Base-by-base conservation (phyloP, 1,284 basidiomycete genomes). In the Pisolithus thermaeus region DNA sequence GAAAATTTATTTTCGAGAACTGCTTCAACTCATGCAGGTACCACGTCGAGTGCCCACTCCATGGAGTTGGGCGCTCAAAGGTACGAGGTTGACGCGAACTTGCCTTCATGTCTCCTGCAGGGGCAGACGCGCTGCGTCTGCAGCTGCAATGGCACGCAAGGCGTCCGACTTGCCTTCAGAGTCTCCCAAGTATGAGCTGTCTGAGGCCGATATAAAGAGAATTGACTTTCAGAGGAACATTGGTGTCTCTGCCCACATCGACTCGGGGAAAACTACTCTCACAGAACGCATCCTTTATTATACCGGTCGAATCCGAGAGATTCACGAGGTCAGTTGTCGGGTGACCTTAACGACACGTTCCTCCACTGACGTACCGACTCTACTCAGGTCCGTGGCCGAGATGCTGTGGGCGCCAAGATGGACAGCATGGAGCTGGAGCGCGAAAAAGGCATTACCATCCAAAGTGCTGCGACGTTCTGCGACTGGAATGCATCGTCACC, bases 381-480 rank as follows among this genome's bases (percentile, higher is more conserved):
- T 8, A 36, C 23, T 20, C 35, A 90, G 87, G 87, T 91, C 58
- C 80, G 97, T 60, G 97, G 97, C 39, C 81, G 90, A 51, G 96
- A 99, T 70, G 86, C 87, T 47, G 94, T 99, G 23, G 97, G 96
- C 47, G 97, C 96, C 23, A 99, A 99, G 77, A 99, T 99, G 97
- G 96, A 99, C 72, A 92, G 88, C 64, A 99, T 99, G 96, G 97
- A 99, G 61, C 78, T 99, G 7, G 97, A 99, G 70, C 79, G 96
- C 46, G 97, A 99, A 72, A 99, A 99, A 74, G 97, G 96, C 46
- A 99, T 99, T 65, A 99, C 97, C 28, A 99, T 99, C 59, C 96
- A 99, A 72, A 94, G 90, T 62, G 96, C 97, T 4, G 97, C 97
- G 2, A 99, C 97, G 0, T 99, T 96, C 72, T 97, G 93, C 64